These are phyloP conservation scores for Sicyos baderoa DNA, from an alignment of 306 rosid species.

Conservation along the genomic window DNA sequence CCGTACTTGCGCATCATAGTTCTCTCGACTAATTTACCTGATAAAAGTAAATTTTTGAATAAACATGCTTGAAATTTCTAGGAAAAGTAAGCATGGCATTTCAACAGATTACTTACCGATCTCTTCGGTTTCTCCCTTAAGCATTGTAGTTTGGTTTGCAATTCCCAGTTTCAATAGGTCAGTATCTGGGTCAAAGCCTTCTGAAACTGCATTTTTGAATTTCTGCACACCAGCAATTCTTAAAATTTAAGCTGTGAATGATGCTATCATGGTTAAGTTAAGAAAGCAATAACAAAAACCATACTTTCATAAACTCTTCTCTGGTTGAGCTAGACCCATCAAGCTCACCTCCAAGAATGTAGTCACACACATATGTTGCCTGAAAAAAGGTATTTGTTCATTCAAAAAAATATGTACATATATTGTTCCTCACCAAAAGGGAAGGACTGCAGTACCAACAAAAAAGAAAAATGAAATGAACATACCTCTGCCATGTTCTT, in stretches of 20 bases:
- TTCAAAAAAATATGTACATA: background rate
- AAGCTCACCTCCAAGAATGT: constrained; percentile 71
- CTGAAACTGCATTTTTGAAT: constrained; percentile 76
- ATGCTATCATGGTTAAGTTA: background rate
- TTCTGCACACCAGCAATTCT: constrained; percentile 43
- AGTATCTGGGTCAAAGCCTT: constrained; percentile 72
- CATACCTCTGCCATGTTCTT: constrained; percentile 83
- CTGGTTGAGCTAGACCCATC: constrained; percentile 89
- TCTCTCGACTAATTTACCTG: constrained; percentile 82
- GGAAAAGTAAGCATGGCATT: constrained; percentile 10
- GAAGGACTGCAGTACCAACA: background rate
- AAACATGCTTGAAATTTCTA: constrained; percentile 1
- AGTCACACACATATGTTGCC: constrained; percentile 91
- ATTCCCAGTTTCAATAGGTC: constrained; percentile 68
- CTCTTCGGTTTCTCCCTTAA: constrained; percentile 97
- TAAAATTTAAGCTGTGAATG: constrained; percentile 4
- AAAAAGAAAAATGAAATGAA: background rate
- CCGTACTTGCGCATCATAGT: constrained; percentile 83
- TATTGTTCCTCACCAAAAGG: background rate
- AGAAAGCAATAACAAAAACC: constrained; percentile 14
- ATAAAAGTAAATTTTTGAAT: background rate
- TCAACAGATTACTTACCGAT: constrained; percentile 51
- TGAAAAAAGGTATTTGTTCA: constrained; percentile 28
- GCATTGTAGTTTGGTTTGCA: constrained; percentile 99
- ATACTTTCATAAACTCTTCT: constrained; percentile 73